A percentile compares a stretch with the other conserved stretches of the same genome.
Conservation (phyloP, 2,329 filamentous ascomycete genomes). For the Epichloe sp. region DNA sequence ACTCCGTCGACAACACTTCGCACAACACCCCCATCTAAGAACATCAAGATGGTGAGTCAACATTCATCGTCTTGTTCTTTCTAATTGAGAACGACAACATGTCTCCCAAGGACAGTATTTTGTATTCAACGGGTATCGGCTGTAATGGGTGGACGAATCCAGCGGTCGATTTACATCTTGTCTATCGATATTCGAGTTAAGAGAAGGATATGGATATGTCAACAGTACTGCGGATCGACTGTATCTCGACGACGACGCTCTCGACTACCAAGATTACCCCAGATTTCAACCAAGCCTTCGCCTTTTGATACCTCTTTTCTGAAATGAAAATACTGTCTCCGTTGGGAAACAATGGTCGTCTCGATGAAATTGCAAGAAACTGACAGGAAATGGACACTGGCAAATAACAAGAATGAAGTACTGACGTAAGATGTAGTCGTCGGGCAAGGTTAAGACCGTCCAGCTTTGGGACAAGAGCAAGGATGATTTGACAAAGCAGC, state of each 20-base stretch:
- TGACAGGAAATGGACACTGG: not conserved
- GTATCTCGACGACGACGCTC: not conserved
- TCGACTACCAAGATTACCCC: not conserved
- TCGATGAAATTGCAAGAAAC: too few relatives aligned
- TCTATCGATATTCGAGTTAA: not conserved
- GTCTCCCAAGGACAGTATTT: not conserved
- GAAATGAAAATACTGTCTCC: not conserved
- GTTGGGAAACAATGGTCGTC: not conserved
- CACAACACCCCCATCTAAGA: slow-evolving; percentile 25
- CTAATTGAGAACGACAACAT: not conserved
- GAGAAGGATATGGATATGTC: not conserved
- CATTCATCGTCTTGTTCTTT: slow-evolving; percentile 5
- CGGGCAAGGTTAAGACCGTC: slow-evolving; percentile 76
- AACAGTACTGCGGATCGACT: not conserved
- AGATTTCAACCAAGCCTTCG: not conserved
- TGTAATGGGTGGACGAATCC: not conserved
- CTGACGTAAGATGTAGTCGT: slow-evolving; percentile 22
- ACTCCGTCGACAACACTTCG: slow-evolving; percentile 27
- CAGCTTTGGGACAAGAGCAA: slow-evolving; percentile 99
- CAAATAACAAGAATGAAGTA: not conserved
- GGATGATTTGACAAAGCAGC: slow-evolving; percentile 92
- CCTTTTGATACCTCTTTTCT: not conserved
- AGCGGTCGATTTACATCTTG: not conserved
- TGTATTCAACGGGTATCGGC: not conserved
- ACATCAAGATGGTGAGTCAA: slow-evolving; percentile 36